These are phyloP conservation scores for Evansstolkia leycettana DNA, from an alignment of 495 filamentous ascomycete genomes.

Conservation along the genomic window DNA sequence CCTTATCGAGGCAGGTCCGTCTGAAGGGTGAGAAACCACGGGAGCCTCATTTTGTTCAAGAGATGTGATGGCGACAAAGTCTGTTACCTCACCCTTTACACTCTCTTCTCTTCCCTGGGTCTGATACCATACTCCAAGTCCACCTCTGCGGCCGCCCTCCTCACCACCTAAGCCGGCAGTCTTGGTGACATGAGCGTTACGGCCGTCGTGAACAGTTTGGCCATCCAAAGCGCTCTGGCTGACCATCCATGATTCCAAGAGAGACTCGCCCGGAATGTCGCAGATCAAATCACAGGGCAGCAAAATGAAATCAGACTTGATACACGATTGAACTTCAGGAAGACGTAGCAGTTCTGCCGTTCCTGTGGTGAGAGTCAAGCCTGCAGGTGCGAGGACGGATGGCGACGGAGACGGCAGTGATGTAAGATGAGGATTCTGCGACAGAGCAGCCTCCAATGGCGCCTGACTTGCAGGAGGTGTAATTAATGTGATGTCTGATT, in stretches of 20 bases:
- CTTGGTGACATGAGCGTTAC: conserved; percentile 18
- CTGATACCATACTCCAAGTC: conserved; percentile 78
- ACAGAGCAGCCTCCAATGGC: conserved; percentile 64
- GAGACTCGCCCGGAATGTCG: conserved; percentile 68
- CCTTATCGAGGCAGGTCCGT: conserved; percentile 44
- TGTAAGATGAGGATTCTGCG: conserved; percentile 79
- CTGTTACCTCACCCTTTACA: conserved; percentile 81
- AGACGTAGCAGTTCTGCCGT: conserved; percentile 85
- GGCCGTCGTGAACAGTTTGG: conserved; percentile 13
- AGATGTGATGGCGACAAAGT: conserved; percentile 69
- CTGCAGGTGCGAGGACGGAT: conserved; percentile 60
- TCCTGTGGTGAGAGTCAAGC: conserved; percentile 62
- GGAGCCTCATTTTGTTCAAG: conserved; percentile 37
- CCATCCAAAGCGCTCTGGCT: conserved; percentile 55
- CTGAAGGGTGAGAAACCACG: conserved; percentile 38
- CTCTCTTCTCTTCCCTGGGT: conserved; percentile 58
- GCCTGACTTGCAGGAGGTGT: conserved; percentile 62
- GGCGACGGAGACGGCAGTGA: conserved; percentile 63
- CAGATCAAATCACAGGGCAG: conserved; percentile 91
- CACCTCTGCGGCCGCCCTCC: conserved; percentile 52
- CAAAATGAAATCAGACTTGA: conserved; percentile 79
- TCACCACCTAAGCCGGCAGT: conserved; percentile 36
- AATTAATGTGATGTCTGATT: conserved; percentile 66
- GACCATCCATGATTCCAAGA: conserved; percentile 89
- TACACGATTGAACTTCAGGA: conserved; percentile 53